Conservation (phyloP, 257 asterid genomes). For the Scutellaria galericulata region DNA sequence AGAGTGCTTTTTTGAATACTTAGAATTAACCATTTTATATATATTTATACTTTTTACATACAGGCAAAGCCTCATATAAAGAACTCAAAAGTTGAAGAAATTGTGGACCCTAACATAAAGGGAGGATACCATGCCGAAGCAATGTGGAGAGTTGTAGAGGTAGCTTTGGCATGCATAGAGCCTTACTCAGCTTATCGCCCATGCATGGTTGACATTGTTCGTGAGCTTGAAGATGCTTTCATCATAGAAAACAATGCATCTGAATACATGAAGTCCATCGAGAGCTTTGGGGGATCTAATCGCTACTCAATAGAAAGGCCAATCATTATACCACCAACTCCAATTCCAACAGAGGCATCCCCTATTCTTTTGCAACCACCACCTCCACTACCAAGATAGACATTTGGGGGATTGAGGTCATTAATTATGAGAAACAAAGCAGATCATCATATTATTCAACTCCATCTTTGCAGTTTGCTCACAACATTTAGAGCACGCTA, state of each 20-base stretch:
- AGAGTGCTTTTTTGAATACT: neutral
- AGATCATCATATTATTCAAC: constrained; percentile 21
- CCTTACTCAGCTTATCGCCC: constrained; percentile 84
- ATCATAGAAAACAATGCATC: constrained; percentile 55
- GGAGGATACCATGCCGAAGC: constrained; percentile 56
- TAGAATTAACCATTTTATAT: constrained; percentile 10
- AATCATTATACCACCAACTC: constrained; percentile 58
- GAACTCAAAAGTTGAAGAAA: constrained; percentile 70
- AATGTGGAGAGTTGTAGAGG: constrained; percentile 72
- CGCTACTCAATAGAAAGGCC: constrained; percentile 82
- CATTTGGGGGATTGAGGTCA: constrained; percentile 16
- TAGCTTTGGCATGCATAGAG: constrained; percentile 85
- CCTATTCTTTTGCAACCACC: constrained; percentile 57
- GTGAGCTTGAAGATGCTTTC: constrained; percentile 90
- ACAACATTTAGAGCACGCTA: constrained; percentile 24
- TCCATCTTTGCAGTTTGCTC: constrained; percentile 18
- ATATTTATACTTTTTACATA: neutral
- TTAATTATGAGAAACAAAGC: constrained; percentile 1
- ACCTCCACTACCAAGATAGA: constrained; percentile 69
- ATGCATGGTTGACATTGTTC: constrained; percentile 80
- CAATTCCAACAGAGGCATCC: constrained; percentile 54
- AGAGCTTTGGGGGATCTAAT: constrained; percentile 70
- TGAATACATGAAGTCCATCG: constrained; percentile 52
- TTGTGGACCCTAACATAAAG: constrained; percentile 50
- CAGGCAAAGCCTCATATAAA: constrained; percentile 85